Base-by-base conservation (phyloP, 2,329 filamentous ascomycete genomes). In the Claviceps pusilla region DNA sequence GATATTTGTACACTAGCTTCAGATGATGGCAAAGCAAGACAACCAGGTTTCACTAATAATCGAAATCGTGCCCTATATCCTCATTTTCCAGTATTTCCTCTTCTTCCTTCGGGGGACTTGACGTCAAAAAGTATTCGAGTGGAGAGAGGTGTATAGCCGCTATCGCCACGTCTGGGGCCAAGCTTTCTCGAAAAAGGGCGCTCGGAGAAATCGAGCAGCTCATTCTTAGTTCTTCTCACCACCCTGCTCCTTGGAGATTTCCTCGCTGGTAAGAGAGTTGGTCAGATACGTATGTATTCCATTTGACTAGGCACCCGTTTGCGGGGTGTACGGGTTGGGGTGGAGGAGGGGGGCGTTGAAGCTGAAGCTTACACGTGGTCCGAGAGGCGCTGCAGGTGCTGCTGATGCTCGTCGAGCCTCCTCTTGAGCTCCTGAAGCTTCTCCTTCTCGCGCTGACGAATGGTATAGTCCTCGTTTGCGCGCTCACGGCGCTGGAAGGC, bases 401-500 rank as follows among this genome's bases (percentile, higher is more conserved):
- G 73, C 70, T 87, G 82, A 76, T 95, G 89, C 71, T 87, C 82
- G 59, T 71, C 65, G 60, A 96, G 79, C 76, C 81, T 82, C 74
- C 79, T 76, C 72, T 80, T 84, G 63, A 95, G 82, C 68, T 80
- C 80, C 52, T 79, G 63, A 59, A 96, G 84, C 88, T 95, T 96
- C 75, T 90, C 83, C 74, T 83, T 82, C 80, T 97, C 93, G 68
- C 89, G 87, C 75, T 86, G 76, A 65, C 82, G 82, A 73, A 98
- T 89, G 73, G 86, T 87, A 63, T 81, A 80, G 69, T 89, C 84
- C 76, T 97, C 93, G 68, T 75, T 78, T 61, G 91, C 91, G 68
- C 84, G 80, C 74, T 98, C 93, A 64, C 93, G 89, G 74, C 85
- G 86, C 74, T 84, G 88, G 80, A 96, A 98, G 55, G 88, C 82